phyloP scores from a whole-genome alignment of 2,329 filamentous ascomycete species.

The Chrysoporthe cubensis region DNA sequence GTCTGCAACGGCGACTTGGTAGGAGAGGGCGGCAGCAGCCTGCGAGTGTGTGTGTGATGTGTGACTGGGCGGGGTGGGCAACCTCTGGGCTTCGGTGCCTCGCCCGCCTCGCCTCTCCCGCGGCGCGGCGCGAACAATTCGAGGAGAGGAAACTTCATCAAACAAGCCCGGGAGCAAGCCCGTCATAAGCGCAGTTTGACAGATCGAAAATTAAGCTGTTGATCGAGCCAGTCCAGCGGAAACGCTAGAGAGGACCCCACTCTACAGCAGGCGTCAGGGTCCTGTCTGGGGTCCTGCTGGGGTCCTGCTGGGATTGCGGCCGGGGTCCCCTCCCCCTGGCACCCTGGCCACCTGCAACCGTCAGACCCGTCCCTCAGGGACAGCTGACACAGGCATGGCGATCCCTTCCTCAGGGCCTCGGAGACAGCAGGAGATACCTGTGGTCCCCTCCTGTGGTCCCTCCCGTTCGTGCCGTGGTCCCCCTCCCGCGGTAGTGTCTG shows the following conservation, averaged over 20 bases:
- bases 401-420: background rate
- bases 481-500: no score
- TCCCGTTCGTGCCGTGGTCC: no score
- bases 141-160: slow-evolving; percentile 13
- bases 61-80: no score
- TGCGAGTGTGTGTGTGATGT: background rate
- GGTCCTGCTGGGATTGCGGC: background rate
- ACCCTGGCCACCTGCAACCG: slow-evolving; percentile 8
- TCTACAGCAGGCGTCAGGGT: slow-evolving; percentile 12
- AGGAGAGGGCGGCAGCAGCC: background rate
- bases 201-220: slow-evolving; percentile 19
- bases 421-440: background rate
- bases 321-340: background rate
- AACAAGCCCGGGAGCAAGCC: slow-evolving; percentile 8
- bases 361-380: slow-evolving; percentile 13
- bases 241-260: slow-evolving; percentile 12
- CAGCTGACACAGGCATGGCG: background rate
- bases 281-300: slow-evolving; percentile 3
- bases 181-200: slow-evolving; percentile 13
- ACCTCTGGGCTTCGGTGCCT: background rate
- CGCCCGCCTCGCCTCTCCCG: background rate
- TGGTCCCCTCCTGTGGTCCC: background rate
- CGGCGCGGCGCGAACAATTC: background rate
- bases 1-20: background rate
- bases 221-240: slow-evolving; percentile 12